Evolutionary conservation across 1,139 yeast species (phyloP), one percentile per base, ranked within the genome.

Genomic region (Kodamaea arcana): DNA sequence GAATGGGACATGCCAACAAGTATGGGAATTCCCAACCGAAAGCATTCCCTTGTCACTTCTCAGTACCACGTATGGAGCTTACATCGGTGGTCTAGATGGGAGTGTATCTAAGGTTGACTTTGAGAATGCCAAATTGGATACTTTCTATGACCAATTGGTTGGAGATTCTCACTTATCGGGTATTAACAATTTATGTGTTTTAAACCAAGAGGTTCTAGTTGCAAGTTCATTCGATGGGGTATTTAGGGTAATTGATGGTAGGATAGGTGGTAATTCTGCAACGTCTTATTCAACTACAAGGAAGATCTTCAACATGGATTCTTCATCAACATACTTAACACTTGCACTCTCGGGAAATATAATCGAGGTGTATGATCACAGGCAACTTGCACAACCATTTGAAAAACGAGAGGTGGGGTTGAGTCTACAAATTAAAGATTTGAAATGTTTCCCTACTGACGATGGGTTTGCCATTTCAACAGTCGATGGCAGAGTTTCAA

Each of bases 401-500:
- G 78, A 72, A 44, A 56, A 63, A 7, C 63, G 87, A 29, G 87
- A 83, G 40, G 75, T 84, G 33, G 90, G 95, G 0, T 68, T 87
- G 36, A 78, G 80, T 47, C 80, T 78, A 50, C 94, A 85, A 54
- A 78, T 86, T 2, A 65, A 80, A 32, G 77, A 77, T 26, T 50
- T 87, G 18, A 68, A 69, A 42, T 66, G 82, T 33, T 69, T 80
- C 44, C 85, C 87, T 0, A 52, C 61, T 34, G 75, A 75, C 2
- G 60, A 65, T 27, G 94, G 94, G 0, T 87, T 79, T 54, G 88
- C 85, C 0, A 73, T 83, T 27, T 70, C 90, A n/a, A 82, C 95
- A 3, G 72, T 87, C 11, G 97, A 88, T 48, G 97, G 97, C 0
- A 65, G 95, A 30, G 92, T 86, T 0, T 83, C 94, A 0, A 75